Base-by-base conservation (phyloP, 345 rosid genomes). In the Corchorus capsularis region DNA sequence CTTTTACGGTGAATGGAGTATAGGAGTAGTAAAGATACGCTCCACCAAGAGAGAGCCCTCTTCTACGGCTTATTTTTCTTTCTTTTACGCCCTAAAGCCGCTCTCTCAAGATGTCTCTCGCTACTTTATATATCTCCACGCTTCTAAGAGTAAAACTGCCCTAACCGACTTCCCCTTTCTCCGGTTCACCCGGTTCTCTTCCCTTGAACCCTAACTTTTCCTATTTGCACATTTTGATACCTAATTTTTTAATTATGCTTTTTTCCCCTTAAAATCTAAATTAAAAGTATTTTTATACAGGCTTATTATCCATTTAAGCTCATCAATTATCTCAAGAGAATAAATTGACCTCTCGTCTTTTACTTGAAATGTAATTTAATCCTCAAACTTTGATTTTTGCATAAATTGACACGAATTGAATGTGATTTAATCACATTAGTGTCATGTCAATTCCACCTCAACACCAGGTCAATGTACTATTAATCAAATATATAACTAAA, bases 61-160 rank as follows among this genome's bases (percentile, higher is more conserved):
- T 84, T 84, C 81, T 81, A 87, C 90, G 89, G 93, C 89, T 81
- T 85, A 80, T 89, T 88, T 88, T 87, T 84, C 60, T 52, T 88
- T 81, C 86, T 87, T 81, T 84, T 67, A 81, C 79, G 85, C 89
- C 87, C 85, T 56, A 82, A 76, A 75, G 75, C 61, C 39, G 14
- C 63, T 61, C 61, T 62, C 37, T 62, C 11, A 70, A 52, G 72
- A 82, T 77, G 76, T 59, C 87, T 73, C 55, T 63, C 1, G 20
- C 19, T 14, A 37, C 53, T 4, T 77, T 86, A 84, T 85, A 88
- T 85, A 88, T 88, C 85, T 46, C 34, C 71, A 22, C 45, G 71
- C 77, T 76, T 47, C 55, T 39, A 4, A 39, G 6, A 39, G 71
- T 63, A 56, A 81, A 81, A 87, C 88, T 87, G 81, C 87, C 90